Conservation (phyloP, 208 protist genomes). For the Leishmania mexicana region DNA sequence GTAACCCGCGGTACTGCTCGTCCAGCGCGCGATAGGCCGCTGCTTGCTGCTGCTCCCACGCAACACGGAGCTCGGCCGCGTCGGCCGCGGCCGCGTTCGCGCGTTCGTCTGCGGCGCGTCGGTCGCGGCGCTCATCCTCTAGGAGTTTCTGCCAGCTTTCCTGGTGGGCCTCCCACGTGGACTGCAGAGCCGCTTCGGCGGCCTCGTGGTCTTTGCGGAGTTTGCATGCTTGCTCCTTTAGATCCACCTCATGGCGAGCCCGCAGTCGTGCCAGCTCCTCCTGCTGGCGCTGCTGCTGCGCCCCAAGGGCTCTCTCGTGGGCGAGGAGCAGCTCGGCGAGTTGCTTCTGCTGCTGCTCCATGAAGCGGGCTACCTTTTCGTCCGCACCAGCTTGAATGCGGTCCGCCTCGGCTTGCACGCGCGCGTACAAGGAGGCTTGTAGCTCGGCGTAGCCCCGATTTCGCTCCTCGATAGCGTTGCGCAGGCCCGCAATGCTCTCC, state of each 20-base stretch:
- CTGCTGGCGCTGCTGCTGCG: constrained; percentile 17
- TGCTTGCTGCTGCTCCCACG: constrained; percentile 18
- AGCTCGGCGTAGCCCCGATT: constrained; percentile 21
- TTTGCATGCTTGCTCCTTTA: constrained; percentile 20
- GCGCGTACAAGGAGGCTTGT: constrained; percentile 30
- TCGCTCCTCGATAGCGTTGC: constrained; percentile 30
- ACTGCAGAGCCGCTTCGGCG: constrained; percentile 23
- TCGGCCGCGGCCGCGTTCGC: constrained; percentile 4
- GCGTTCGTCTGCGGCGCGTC: constrained; percentile 5
- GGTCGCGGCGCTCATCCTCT: constrained; percentile 4
- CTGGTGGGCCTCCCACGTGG: constrained; percentile 10
- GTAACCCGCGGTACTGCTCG: constrained; percentile 14
- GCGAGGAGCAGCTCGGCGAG: constrained; percentile 6
- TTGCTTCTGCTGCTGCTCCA: constrained; percentile 12
- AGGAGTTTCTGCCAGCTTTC: constrained; percentile 6
- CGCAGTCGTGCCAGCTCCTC: constrained; percentile 28
- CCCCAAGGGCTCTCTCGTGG: constrained; percentile 16
- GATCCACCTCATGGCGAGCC: constrained; percentile 16
- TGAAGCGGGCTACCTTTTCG: constrained; percentile 24
- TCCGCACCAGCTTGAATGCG: constrained; percentile 27
- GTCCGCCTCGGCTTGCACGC: constrained; percentile 26
- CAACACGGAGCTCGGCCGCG: constrained; percentile 20
- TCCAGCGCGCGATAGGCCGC: constrained; percentile 17
- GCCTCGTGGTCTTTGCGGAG: constrained; percentile 13
- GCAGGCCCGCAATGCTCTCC: constrained; percentile 29